These are phyloP conservation scores for Nepenthes alata DNA, from an alignment of 179 eudicot species.

Conservation along the genomic window DNA sequence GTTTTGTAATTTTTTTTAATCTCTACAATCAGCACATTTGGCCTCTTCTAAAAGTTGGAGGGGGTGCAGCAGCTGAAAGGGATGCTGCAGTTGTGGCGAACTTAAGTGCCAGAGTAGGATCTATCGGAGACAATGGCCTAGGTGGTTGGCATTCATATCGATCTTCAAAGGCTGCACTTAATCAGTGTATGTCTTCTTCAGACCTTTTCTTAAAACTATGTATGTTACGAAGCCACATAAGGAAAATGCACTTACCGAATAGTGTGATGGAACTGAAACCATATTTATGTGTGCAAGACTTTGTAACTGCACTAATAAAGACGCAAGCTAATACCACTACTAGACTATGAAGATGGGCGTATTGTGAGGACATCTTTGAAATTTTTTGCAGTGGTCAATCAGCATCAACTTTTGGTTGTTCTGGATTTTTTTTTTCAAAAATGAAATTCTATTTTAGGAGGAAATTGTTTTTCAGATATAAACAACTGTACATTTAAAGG, in stretches of 20 bases:
- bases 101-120: conserved; percentile 94
- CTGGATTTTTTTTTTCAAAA: no score
- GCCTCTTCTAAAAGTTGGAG: conserved; percentile 83
- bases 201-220: neutral
- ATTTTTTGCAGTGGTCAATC: no score
- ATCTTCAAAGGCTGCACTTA: conserved; percentile 82
- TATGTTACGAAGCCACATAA: neutral
- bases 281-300: no score
- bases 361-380: no score
- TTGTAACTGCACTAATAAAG: no score
- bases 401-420: no score
- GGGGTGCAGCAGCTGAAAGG: conserved; percentile 43
- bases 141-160: conserved; percentile 99
- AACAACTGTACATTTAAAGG: no score
- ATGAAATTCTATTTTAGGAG: no score
- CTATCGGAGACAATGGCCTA: conserved; percentile 76
- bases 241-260: neutral
- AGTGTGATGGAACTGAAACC: no score
- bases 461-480: no score
- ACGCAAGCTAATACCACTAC: no score
- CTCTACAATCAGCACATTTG: conserved; percentile 68
- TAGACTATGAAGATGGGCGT: no score
- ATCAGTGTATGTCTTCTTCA: conserved; percentile 55
- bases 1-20: neutral
- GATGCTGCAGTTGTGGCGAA: conserved; percentile 73